A percentile compares a stretch with the other conserved stretches of the same genome.
These are phyloP conservation scores for Blechomonas ayalai DNA, from an alignment of 208 protist genomes.

Conservation along the genomic window DNA sequence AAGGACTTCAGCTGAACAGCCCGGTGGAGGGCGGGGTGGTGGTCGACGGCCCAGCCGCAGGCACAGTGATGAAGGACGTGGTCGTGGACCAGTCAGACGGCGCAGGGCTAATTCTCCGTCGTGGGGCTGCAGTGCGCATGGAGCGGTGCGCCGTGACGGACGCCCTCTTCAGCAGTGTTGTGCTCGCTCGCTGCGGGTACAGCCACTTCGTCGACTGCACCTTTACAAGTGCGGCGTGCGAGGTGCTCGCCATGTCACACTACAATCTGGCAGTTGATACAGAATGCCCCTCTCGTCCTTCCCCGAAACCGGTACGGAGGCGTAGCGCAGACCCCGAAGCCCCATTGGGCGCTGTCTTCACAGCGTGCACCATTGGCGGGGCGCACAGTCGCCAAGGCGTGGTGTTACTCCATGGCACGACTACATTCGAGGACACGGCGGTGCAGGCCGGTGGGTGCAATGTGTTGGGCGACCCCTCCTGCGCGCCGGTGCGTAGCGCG, in stretches of 20 bases:
- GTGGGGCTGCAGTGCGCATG: conserved; percentile 9
- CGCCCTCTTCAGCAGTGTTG: not conserved
- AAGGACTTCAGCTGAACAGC: not conserved
- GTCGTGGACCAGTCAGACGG: conserved; percentile 10
- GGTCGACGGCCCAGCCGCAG: conserved; percentile 10
- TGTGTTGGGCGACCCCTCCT: no score
- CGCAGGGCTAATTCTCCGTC: conserved; percentile 14
- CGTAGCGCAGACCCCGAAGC: no score
- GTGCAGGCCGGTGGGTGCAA: no score
- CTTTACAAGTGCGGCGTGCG: not conserved
- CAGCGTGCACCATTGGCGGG: conserved; percentile 14
- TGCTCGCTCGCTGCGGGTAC: not conserved
- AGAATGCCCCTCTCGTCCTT: not conserved
- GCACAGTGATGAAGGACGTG: conserved; percentile 4
- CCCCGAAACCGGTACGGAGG: not conserved
- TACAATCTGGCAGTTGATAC: not conserved
- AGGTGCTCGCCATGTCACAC: not conserved
- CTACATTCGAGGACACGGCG: no score
- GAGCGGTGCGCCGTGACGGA: conserved; percentile 1
- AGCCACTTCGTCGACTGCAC: not conserved
- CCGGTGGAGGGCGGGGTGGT: conserved; percentile 17
- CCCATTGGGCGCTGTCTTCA: no score
- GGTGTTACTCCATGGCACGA: no score
- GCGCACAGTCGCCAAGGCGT: conserved; percentile 9
- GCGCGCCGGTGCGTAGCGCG: no score